Evolutionary conservation across 306 rosid species (phyloP).

Genomic region (Senna tora): DNA sequence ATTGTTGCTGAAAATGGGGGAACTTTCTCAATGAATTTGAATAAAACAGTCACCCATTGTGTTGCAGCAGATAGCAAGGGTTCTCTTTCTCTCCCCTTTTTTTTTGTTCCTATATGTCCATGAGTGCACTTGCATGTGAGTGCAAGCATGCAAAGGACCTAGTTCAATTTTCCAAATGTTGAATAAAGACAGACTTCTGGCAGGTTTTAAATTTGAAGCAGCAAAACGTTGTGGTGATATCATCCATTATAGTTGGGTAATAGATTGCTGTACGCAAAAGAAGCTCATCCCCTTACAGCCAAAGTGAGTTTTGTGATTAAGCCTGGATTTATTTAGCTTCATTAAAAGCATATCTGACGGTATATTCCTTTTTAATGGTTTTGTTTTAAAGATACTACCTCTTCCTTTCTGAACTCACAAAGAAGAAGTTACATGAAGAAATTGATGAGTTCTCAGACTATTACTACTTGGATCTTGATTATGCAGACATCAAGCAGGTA

Average conservation of each 20-base stretch:
- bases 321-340: constrained; percentile 32
- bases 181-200: constrained; percentile 35
- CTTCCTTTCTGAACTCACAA: constrained; percentile 68
- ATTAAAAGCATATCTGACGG: constrained; percentile 17
- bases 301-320: constrained; percentile 57
- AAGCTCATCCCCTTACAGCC: constrained; percentile 71
- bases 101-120: background rate
- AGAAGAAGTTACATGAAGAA: constrained; percentile 81
- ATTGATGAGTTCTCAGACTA: constrained; percentile 87
- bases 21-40: constrained; percentile 89
- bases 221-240: constrained; percentile 81
- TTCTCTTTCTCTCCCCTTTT: constrained; percentile 44
- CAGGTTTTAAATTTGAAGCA: constrained; percentile 88
- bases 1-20: constrained; percentile 92
- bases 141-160: background rate
- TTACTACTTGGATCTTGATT: constrained; percentile 77
- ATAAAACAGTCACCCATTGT: constrained; percentile 82
- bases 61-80: constrained; percentile 92
- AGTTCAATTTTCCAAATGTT: constrained; percentile 34
- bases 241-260: constrained; percentile 77
- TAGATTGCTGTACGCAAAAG: constrained; percentile 75
- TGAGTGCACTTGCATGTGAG: background rate
- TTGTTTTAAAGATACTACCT: constrained; percentile 68
- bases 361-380: constrained; percentile 37
- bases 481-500: constrained; percentile 80